Evolutionary conservation across 2,329 filamentous ascomycete species (phyloP), one percentile per base, ranked within the genome.

Genomic region (Trichoderma lentiforme): DNA sequence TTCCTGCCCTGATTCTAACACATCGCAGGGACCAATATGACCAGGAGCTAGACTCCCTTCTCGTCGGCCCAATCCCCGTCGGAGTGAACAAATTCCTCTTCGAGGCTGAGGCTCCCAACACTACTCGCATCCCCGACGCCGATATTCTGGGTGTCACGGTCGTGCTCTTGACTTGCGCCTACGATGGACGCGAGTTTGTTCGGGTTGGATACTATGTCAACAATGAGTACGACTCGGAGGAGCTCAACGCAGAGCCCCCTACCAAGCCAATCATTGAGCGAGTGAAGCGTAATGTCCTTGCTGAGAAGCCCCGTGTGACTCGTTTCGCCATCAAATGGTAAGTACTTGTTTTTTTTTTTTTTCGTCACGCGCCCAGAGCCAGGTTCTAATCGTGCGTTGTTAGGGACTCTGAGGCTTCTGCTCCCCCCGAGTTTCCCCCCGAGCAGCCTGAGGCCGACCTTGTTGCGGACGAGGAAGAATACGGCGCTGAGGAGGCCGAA

Each of bases 151-250:
- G 96, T 73, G 97, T 99, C 65, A 99, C 96, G 4, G 96, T 99
- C 78, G 94, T 99, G 77, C 91, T 99, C 71, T 89, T 99, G 76
- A 97, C 94, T 72, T 98, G 96, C 84, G 93, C 94, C 82, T 99
- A 99, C 84, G 96, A 99, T 79, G 92, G 93, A 69, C 91, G 96
- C 79, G 96, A 99, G 82, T 99, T 99, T 78, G 94, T 99, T 51
- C 94, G 96, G 76, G 95, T 99, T 56, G 96, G 96, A 74, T 99
- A 99, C 88, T 99, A 99, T 77, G 96, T 99, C 79, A 99, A 98
- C 87, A 99, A 99, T 79, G 97, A 99, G 83, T 99, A 99, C 82
- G 94, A 97, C 77, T 92, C 93, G 30, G 94, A 97, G 78, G 93
- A 97, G 81, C 88, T 99, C 74, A 92, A 90, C 77, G 90, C 92